Evolutionary conservation across 108 stramenopile species (phyloP).

Genomic region (Stephanodiscus minutulus): DNA sequence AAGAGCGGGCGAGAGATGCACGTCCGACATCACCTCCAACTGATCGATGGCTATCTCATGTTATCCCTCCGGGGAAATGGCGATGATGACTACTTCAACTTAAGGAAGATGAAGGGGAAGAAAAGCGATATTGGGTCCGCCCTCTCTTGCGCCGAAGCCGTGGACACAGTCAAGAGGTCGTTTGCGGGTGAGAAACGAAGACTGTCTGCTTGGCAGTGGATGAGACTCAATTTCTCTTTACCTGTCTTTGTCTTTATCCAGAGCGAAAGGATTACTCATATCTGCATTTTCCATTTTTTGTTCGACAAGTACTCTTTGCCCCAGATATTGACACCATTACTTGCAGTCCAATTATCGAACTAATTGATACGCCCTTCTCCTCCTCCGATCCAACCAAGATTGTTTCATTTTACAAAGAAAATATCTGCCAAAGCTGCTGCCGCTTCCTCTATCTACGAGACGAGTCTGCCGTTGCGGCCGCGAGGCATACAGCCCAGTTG

Average conservation of each 20-base stretch:
- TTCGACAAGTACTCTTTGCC: constrained; percentile 27
- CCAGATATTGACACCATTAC: constrained; percentile 38
- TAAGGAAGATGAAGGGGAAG: constrained; percentile 5
- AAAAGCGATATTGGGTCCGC: constrained; percentile 42
- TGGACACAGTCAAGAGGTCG: constrained; percentile 16
- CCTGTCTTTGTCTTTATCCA: background rate
- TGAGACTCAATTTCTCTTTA: background rate
- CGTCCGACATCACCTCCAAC: constrained; percentile 34
- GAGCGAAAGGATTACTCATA: background rate
- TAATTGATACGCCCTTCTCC: background rate
- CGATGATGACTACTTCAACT: constrained; percentile 4
- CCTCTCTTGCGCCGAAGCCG: constrained; percentile 26
- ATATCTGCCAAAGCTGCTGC: background rate
- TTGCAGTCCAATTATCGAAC: constrained; percentile 21
- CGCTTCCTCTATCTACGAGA: constrained; percentile 43
- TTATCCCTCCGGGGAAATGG: constrained; percentile 26
- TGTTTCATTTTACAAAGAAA: constrained; percentile 1
- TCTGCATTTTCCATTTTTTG: background rate
- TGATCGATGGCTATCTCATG: constrained; percentile 52
- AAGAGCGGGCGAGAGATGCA: constrained; percentile 42
- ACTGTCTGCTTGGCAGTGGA: background rate
- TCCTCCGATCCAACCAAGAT: constrained; percentile 10
- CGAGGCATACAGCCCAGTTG: constrained; percentile 26
- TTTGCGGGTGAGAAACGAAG: constrained; percentile 33
- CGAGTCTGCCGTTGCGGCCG: constrained; percentile 25